Conservation (phyloP, 805 yeast genomes). For the Sungouiozyma ichnusensis region DNA sequence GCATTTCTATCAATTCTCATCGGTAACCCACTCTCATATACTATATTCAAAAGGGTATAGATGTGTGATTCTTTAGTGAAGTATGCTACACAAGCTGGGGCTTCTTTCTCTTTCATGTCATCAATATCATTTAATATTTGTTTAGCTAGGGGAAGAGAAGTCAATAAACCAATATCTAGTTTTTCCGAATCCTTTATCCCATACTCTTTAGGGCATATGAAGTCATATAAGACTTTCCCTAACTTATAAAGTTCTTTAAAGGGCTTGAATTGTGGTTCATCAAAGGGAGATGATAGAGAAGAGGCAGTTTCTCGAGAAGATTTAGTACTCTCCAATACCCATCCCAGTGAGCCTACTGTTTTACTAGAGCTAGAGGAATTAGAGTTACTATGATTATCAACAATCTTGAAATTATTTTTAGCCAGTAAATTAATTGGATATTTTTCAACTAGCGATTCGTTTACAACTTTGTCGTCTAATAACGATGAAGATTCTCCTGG, state of each 20-base stretch:
- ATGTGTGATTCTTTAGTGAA: constrained; percentile 97
- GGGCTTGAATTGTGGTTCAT: constrained; percentile 66
- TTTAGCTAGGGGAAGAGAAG: constrained; percentile 87
- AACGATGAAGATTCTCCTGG: constrained; percentile 40
- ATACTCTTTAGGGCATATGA: constrained; percentile 96
- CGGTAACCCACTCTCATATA: constrained; percentile 89
- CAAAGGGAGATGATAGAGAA: constrained; percentile 43
- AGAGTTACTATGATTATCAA: constrained; percentile 21
- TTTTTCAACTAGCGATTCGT: constrained; percentile 46
- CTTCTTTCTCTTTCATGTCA: constrained; percentile 63
- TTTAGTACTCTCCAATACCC: constrained; percentile 43
- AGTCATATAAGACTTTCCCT: constrained; percentile 89
- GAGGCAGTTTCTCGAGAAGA: constrained; percentile 22
- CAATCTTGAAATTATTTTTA: constrained; percentile 63
- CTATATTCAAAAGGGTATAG: constrained; percentile 80
- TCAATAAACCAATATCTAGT: constrained; percentile 86
- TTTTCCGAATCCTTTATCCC: constrained; percentile 95
- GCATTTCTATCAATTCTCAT: constrained; percentile 92
- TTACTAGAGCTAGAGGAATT: constrained; percentile 8
- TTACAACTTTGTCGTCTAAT: constrained; percentile 20
- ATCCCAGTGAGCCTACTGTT: constrained; percentile 58
- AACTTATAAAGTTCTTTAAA: constrained; percentile 81
- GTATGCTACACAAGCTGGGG: constrained; percentile 78
- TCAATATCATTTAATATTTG: constrained; percentile 76
- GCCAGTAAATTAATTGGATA: constrained; percentile 69